Base-by-base conservation (phyloP, 352 stramenopile species). In the Salisapilia sapeloensis region DNA sequence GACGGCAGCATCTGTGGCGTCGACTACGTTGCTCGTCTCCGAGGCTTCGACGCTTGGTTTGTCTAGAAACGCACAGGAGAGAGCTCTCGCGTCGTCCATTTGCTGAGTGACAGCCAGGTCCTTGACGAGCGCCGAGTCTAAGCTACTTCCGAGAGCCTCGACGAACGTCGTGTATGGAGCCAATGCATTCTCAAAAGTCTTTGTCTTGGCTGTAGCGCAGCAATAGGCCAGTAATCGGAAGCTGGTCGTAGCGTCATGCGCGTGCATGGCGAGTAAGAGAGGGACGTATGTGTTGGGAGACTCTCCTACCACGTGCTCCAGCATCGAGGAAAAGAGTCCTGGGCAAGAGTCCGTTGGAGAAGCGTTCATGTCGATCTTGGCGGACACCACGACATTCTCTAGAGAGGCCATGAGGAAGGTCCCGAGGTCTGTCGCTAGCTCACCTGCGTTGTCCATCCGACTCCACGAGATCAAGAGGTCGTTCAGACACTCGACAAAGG, bases 381-480 rank as follows among this genome's bases (percentile, higher is more conserved):
- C 83, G 4, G 67, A 74, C n/a, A 86, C 40, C 19, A 84, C 72
- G 38, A 86, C 79, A 14, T 52, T 48, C 48, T 86, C 71, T 25
- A 86, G 37, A 6, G 65, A 81, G 0, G 47, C 24, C 24, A 82
- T 52, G 13, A 86, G 37, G 32, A 79, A 86, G 1, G 60, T 57
- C 4, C 71, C 71, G 6, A 86, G 37, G 1, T 58, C 45, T 9
- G 50, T 50, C 24, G 67, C 65, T 7, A 87, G 50, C 30, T 81
- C 67, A 6, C 76, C 48, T 1, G 65, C 65, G 29, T 79, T 87
- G 22, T 76, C 54, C 50, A 80, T 63, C 3, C 67, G 66, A 45
- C 78, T 82, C 71, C 71, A 86, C 19, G 59, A 81, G 44, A 82
- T 82, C 13, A 85, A 45, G 46, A 85, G 78, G 35, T 86, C 70